Evolutionary conservation across 1,284 basidiomycete genomes (phyloP), one percentile per base, ranked within the genome.

Genomic region (Anthracocystis panici-leucophaei): DNA sequence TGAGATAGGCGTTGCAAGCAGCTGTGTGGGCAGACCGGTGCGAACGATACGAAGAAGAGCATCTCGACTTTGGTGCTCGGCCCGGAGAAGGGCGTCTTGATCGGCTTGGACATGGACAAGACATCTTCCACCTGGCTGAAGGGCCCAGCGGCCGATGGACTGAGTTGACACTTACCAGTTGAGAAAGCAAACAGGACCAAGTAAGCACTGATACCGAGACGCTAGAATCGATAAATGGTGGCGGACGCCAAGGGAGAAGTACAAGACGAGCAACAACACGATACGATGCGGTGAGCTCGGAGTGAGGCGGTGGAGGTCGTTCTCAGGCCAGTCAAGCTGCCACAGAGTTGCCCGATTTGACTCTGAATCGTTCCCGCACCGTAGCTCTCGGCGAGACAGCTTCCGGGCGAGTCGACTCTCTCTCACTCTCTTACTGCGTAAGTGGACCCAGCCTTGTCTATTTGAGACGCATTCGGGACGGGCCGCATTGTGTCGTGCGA

Each of bases 301-400:
- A 29, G 6, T n/a, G 16, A 48, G 48, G 29, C 48, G 48, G 48
- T 49, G 48, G 29, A 49, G 48, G 27, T 20, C 20, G 46, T 46
- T 29, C 46, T 29, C 46, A 4, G 14, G 35, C 31, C 31, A 33
- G 31, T 16, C 35, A 14, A 38, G 35, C 35, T 38, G 14, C 35
- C 10, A 38, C 3, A 38, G 11, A 38, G 12, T 38, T 38, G 27
- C 35, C 35, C 35, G 35, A 38, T 38, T 38, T 38, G 35, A 38
- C 35, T 38, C 35, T 38, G 35, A 38, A 38, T 38, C 35, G 12
- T 42, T 42, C 41, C 41, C 41, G 41, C 41, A 20, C 8, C 7
- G 14, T 41, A 46, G 23, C 10, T 16, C 46, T 48, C 46, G 46
- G 46, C 27, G 46, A 48, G 18, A 48, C 46, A 18, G 45, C 46